These are phyloP conservation scores for Aechmea fasciata DNA, from an alignment of 176 grass and related monocot genomes.

Conservation along the genomic window DNA sequence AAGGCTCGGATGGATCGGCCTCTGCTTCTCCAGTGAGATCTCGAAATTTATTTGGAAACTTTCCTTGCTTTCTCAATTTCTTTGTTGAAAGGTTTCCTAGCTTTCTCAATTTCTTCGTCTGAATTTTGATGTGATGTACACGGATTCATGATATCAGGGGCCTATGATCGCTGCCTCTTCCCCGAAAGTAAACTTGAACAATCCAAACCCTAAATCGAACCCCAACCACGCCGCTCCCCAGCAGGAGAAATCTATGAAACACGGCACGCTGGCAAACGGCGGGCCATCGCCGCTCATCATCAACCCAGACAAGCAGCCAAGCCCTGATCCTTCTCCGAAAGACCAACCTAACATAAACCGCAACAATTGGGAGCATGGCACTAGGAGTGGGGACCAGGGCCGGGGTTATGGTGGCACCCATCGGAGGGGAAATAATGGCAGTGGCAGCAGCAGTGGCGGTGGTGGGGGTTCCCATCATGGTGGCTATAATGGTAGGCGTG, in stretches of 20 bases:
- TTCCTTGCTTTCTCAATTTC: background rate
- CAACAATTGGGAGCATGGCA: constrained; percentile 31
- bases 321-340: constrained; percentile 26
- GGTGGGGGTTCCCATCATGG: constrained; percentile 16
- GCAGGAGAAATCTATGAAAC: constrained; percentile 15
- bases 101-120: background rate
- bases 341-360: constrained; percentile 17
- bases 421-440: constrained; percentile 13
- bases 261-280: background rate
- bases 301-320: constrained; percentile 15
- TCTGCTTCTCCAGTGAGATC: constrained; percentile 35
- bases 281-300: constrained; percentile 26
- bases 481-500: background rate
- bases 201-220: background rate
- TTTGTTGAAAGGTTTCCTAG: background rate
- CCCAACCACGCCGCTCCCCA: background rate
- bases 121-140: background rate
- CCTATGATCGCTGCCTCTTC: background rate
- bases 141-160: constrained; percentile 14
- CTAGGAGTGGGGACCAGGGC: constrained; percentile 1
- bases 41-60: background rate
- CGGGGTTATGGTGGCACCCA: constrained; percentile 28
- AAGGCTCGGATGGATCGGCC: background rate
- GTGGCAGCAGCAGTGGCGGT: background rate
- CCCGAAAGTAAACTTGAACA: background rate